Percentiles rank a stretch among this genome's conserved stretches.
Evolutionary conservation across 176 grass and related monocot genomes (phyloP).

Genomic region (Thinopyrum elongatum): DNA sequence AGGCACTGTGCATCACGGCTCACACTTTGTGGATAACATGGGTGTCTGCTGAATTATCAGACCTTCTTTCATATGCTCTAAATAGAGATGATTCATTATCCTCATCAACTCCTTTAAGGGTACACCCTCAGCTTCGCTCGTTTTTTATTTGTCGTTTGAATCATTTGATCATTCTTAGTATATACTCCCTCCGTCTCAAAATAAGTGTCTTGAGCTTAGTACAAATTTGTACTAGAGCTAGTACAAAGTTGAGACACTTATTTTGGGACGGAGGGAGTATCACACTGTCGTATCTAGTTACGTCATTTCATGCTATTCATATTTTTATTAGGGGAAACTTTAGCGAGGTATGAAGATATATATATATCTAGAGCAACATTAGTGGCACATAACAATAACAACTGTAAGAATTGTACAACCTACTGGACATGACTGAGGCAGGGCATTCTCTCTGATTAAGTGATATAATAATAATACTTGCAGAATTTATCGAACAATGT

Average conservation of each 20-base stretch:
- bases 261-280: too few relatives aligned
- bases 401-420: neutral
- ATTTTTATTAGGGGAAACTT: neutral
- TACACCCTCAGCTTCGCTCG: conserved; percentile 18
- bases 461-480: neutral
- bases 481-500: conserved; percentile 9
- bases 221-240: too few relatives aligned
- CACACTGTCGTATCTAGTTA: too few relatives aligned
- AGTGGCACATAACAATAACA: neutral
- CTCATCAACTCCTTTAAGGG: conserved; percentile 71
- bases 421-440: conserved; percentile 3
- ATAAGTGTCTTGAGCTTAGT: too few relatives aligned
- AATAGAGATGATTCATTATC: conserved; percentile 88
- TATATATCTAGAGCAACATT: neutral
- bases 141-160: conserved; percentile 2
- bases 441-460: conserved; percentile 7
- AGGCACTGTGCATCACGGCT: conserved; percentile 69
- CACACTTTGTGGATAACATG: conserved; percentile 86
- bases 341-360: neutral
- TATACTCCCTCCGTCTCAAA: too few relatives aligned
- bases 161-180: conserved; percentile 3
- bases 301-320: neutral
- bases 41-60: conserved; percentile 75
- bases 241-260: too few relatives aligned
- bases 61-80: conserved; percentile 74